Evolutionary conservation across 2,329 filamentous ascomycete genomes (phyloP).

Genomic region (Simplicillium sp.): DNA sequence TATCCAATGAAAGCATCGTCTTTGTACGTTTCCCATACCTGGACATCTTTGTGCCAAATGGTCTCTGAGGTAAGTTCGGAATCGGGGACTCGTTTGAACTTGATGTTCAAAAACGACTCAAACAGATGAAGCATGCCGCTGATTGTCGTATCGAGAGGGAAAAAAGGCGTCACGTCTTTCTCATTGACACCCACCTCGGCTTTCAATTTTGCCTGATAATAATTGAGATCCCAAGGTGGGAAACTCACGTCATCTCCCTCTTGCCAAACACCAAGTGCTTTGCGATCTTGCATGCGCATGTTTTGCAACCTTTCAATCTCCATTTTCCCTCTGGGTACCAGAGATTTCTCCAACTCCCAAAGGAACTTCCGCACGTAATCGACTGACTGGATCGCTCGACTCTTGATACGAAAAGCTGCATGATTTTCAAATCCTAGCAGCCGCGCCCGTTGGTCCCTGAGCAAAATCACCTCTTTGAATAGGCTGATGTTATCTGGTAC

Average conservation of each 20-base stretch:
- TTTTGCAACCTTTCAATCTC: neutral
- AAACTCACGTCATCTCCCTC: neutral
- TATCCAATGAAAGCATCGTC: neutral
- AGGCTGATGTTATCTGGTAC: neutral
- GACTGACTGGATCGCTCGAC: neutral
- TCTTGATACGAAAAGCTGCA: neutral
- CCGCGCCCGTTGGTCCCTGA: too few relatives aligned
- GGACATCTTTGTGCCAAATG: neutral
- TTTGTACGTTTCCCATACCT: neutral
- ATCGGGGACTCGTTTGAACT: neutral
- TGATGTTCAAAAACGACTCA: neutral
- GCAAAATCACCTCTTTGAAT: too few relatives aligned
- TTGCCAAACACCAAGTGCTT: neutral
- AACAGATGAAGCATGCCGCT: neutral
- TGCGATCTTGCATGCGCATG: neutral
- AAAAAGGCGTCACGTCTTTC: neutral
- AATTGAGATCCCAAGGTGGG: conserved; percentile 1
- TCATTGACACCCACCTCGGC: neutral
- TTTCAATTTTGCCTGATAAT: neutral
- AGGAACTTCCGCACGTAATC: neutral
- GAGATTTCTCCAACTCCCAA: neutral
- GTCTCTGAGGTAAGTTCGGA: neutral
- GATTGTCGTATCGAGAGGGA: neutral
- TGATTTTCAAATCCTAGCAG: neutral
- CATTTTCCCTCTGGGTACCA: neutral